Conservation (phyloP, 169 alveolate species). For the Eimeria necatrix region DNA sequence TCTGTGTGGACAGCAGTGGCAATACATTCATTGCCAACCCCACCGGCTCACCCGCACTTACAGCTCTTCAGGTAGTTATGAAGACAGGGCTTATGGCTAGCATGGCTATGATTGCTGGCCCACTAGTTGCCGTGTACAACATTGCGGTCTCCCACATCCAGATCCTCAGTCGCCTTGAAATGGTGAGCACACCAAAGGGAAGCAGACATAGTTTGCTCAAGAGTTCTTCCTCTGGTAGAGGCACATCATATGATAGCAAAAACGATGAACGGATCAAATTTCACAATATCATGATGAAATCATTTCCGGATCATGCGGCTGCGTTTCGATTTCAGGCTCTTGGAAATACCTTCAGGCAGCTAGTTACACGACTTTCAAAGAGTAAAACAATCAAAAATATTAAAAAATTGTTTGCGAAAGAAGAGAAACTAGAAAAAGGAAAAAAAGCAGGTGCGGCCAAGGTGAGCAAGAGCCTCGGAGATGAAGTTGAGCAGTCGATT, state of each 20-base stretch:
- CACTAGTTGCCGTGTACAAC: conserved; percentile 61
- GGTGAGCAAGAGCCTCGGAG: conserved; percentile 32
- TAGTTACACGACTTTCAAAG: background rate
- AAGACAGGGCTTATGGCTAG: conserved; percentile 65
- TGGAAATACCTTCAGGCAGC: conserved; percentile 29
- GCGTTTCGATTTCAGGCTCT: conserved; percentile 43
- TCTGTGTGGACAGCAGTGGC: conserved; percentile 73
- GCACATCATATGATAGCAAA: no score
- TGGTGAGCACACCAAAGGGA: conserved; percentile 52
- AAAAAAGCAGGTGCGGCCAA: background rate
- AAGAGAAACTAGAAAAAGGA: background rate
- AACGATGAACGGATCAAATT: background rate
- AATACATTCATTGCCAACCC: conserved; percentile 56
- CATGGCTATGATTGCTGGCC: conserved; percentile 47
- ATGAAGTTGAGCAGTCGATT: conserved; percentile 60
- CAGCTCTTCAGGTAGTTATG: conserved; percentile 50
- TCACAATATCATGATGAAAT: background rate
- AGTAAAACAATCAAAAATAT: conserved; percentile 1
- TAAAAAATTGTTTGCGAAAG: conserved; percentile 2
- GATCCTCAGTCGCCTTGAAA: conserved; percentile 71
- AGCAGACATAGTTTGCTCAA: background rate
- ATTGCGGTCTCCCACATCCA: conserved; percentile 72
- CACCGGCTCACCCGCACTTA: conserved; percentile 73
- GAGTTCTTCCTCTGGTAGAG: background rate
- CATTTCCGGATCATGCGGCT: no score